Percentiles rank a stretch among this genome's conserved stretches.
Evolutionary conservation across 345 rosid species (phyloP).

Genomic region (Corymbia maculata): DNA sequence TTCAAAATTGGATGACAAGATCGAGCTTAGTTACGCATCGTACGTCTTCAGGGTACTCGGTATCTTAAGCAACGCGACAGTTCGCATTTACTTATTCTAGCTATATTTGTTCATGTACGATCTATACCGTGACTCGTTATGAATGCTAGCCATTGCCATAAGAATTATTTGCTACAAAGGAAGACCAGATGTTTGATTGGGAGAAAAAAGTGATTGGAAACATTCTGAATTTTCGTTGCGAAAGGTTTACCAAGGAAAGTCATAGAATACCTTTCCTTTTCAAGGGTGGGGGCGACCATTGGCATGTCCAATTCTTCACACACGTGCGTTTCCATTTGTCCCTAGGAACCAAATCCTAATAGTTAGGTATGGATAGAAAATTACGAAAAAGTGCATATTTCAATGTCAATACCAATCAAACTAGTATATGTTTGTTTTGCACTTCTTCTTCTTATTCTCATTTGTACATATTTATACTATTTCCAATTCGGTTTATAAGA

Average conservation of each 20-base stretch:
- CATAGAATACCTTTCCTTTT: neutral
- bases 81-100: rapidly evolving
- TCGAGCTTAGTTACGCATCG: neutral
- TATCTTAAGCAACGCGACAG: neutral
- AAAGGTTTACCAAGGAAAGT: neutral
- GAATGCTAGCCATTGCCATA: neutral
- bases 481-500: neutral
- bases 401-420: neutral
- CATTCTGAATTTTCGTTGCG: neutral
- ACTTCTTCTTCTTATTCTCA: neutral
- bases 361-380: neutral
- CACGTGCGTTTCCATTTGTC: neutral
- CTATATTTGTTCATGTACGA: rapidly evolving
- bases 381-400: neutral
- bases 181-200: neutral
- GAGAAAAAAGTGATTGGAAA: neutral
- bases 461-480: neutral
- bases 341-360: neutral
- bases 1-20: neutral
- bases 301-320: neutral
- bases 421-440: neutral
- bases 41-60: neutral
- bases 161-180: neutral
- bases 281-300: neutral
- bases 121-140: rapidly evolving